phyloP scores from a whole-genome alignment of 441 rosid genomes.

The Biscutella laevigata region DNA sequence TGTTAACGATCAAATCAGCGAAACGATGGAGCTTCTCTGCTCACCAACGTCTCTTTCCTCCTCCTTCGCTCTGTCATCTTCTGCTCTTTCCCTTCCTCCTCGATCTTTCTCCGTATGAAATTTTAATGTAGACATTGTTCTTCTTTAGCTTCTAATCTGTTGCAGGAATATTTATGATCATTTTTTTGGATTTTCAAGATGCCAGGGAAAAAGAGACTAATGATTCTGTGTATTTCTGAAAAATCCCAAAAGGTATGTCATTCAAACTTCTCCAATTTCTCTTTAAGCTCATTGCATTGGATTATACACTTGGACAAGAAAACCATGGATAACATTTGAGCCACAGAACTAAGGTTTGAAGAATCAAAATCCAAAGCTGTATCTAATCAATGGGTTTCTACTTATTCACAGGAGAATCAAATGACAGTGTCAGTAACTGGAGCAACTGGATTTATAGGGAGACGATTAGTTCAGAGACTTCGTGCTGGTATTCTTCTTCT shows the following conservation, averaged over 20 bases:
- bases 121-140: background rate
- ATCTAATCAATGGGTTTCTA: no score
- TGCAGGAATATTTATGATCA: background rate
- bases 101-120: slow-evolving; percentile 33
- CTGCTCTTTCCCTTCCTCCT: slow-evolving; percentile 34
- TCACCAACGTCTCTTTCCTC: slow-evolving; percentile 43
- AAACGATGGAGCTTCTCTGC: slow-evolving; percentile 40
- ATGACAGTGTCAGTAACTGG: slow-evolving; percentile 84
- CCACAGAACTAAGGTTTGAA: background rate
- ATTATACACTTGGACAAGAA: no score
- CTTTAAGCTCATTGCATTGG: no score
- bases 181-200: slow-evolving; percentile 26
- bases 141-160: background rate
- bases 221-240: slow-evolving; percentile 38
- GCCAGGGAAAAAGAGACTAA: slow-evolving; percentile 29
- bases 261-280: slow-evolving; percentile 4
- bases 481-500: slow-evolving; percentile 37
- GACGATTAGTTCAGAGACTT: slow-evolving; percentile 72
- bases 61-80: slow-evolving; percentile 43
- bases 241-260: slow-evolving; percentile 45
- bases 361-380: background rate
- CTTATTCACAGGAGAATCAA: slow-evolving; percentile 54
- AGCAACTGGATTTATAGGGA: slow-evolving; percentile 92
- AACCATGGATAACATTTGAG: no score
- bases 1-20: slow-evolving; percentile 12